These are phyloP conservation scores for Baeospora myosura DNA, from an alignment of 1,284 basidiomycete species.

Conservation along the genomic window DNA sequence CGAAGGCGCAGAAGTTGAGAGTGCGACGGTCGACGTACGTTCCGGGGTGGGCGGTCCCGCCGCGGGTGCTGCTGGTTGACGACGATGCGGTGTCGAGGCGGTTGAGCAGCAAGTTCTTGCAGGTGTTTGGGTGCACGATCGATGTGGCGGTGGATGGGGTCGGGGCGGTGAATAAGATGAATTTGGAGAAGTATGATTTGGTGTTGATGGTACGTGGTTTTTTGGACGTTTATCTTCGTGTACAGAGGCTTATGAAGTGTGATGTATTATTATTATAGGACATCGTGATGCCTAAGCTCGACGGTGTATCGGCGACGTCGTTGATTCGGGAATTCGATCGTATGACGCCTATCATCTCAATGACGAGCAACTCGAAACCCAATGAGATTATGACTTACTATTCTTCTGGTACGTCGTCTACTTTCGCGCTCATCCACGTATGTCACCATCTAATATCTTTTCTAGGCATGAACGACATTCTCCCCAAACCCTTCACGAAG, in stretches of 20 bases:
- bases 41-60: constrained; percentile 83
- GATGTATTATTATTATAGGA: constrained; percentile 44
- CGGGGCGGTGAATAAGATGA: constrained; percentile 95
- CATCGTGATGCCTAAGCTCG: constrained; percentile 91
- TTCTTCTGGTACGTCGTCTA: constrained; percentile 46
- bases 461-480: constrained; percentile 89
- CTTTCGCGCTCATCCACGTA: too few species aligned
- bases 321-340: constrained; percentile 92
- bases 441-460: not conserved
- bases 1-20: constrained; percentile 46
- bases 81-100: constrained; percentile 90
- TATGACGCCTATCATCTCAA: constrained; percentile 93
- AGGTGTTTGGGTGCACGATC: constrained; percentile 92
- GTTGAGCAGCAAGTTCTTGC: constrained; percentile 87
- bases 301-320: constrained; percentile 85
- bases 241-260: too few species aligned
- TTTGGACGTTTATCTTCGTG: constrained; percentile 6
- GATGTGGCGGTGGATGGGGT: constrained; percentile 93
- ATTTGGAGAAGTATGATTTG: constrained; percentile 88
- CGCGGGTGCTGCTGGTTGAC: constrained; percentile 86
- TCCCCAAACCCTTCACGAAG: constrained; percentile 97
- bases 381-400: constrained; percentile 91
- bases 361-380: constrained; percentile 92
- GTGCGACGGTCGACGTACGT: constrained; percentile 75
- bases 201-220: constrained; percentile 76